A percentile compares a stretch with the other conserved stretches of the same genome.
Conservation (phyloP, 1,284 basidiomycete species). For the Sutorius eximius region DNA sequence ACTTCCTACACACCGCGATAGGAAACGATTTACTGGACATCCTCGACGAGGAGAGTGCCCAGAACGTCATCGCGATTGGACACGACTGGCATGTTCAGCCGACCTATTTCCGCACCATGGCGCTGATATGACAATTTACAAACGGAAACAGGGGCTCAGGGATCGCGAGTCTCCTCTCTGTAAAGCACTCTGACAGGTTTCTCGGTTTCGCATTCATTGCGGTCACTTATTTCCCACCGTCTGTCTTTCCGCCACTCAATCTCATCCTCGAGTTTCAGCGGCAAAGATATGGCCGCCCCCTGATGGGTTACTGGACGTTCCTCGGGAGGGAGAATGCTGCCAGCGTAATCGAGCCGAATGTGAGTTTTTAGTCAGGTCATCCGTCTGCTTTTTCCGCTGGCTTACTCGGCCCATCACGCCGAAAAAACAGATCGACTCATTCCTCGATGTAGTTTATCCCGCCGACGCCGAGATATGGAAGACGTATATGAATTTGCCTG, state of each 20-base stretch:
- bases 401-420: background rate
- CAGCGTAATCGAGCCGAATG: constrained; percentile 33
- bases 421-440: constrained; percentile 30
- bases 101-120: background rate
- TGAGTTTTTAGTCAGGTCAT: constrained; percentile 8
- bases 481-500: constrained; percentile 35
- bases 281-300: constrained; percentile 33
- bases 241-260: constrained; percentile 29
- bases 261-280: constrained; percentile 23
- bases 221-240: constrained; percentile 34
- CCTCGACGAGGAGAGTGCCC: constrained; percentile 39
- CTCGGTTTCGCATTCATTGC: constrained; percentile 35
- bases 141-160: constrained; percentile 31
- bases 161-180: constrained; percentile 34
- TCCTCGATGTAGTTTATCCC: constrained; percentile 35
- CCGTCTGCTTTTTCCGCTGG: background rate
- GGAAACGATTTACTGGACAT: constrained; percentile 45
- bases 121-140: constrained; percentile 1
- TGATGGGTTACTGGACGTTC: constrained; percentile 44
- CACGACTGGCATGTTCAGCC: constrained; percentile 43
- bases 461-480: constrained; percentile 36
- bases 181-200: constrained; percentile 34
- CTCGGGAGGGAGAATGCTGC: constrained; percentile 32
- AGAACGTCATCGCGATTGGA: constrained; percentile 40
- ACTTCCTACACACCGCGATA: constrained; percentile 42